These are phyloP conservation scores for Monascus ruber DNA, from an alignment of 2,329 filamentous ascomycete species.

Conservation along the genomic window DNA sequence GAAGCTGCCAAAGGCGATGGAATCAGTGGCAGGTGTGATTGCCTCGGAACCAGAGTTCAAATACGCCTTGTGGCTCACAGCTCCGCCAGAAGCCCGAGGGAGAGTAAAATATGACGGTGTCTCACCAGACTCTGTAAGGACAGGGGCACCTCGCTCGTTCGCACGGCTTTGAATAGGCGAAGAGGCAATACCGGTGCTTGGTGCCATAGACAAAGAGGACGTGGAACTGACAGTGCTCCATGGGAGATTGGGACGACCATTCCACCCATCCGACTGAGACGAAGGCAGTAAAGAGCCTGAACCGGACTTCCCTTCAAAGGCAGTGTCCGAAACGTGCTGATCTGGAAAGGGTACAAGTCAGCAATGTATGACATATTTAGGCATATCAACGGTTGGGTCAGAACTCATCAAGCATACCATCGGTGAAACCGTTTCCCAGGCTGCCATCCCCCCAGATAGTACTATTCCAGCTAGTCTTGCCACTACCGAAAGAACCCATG, in stretches of 20 bases:
- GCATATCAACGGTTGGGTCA: no score
- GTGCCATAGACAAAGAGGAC: slow-evolving; percentile 35
- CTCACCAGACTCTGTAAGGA: slow-evolving; percentile 33
- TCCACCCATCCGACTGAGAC: slow-evolving; percentile 58
- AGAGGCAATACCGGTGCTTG: slow-evolving; percentile 37
- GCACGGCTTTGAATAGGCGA: slow-evolving; percentile 50
- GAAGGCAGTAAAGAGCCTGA: slow-evolving; percentile 58
- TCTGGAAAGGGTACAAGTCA: slow-evolving; percentile 8
- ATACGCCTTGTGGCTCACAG: slow-evolving; percentile 20
- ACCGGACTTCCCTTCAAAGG: slow-evolving; percentile 49
- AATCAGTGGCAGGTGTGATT: slow-evolving; percentile 24
- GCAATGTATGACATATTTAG: no score
- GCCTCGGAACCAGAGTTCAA: slow-evolving; percentile 20
- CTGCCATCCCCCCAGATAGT: slow-evolving; percentile 43
- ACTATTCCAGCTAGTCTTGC: slow-evolving; percentile 33
- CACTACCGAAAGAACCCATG: slow-evolving; percentile 34
- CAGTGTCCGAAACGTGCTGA: slow-evolving; percentile 16
- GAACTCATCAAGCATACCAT: slow-evolving; percentile 15
- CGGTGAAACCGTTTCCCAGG: slow-evolving; percentile 36
- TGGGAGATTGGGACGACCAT: slow-evolving; percentile 38
- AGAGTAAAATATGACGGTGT: slow-evolving; percentile 37
- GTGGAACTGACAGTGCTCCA: slow-evolving; percentile 48
- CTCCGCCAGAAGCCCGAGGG: slow-evolving; percentile 28
- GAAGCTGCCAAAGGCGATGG: slow-evolving; percentile 18
- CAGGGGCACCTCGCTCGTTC: slow-evolving; percentile 29